Percentiles rank a stretch among this genome's conserved stretches.
Conservation (phyloP, 2,329 filamentous ascomycete genomes). For the Penicillium vulpinum region DNA sequence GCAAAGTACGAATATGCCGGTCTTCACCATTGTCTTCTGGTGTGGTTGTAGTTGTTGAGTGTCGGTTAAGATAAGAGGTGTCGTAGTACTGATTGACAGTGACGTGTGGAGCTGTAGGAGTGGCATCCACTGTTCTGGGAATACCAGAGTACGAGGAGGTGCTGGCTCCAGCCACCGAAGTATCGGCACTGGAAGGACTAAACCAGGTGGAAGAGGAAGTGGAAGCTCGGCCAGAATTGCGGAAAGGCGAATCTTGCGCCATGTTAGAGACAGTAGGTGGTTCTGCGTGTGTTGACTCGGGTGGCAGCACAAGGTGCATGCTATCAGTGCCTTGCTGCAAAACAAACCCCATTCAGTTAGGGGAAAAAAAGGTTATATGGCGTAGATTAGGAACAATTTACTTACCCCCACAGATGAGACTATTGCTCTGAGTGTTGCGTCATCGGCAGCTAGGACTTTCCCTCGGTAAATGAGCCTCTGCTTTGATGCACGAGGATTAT, state of each 20-base stretch:
- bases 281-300: background rate
- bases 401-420: slow-evolving; percentile 55
- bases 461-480: slow-evolving; percentile 63
- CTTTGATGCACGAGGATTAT: slow-evolving; percentile 44
- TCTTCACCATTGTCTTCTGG: background rate
- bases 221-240: background rate
- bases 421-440: slow-evolving; percentile 50
- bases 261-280: background rate
- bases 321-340: background rate
- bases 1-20: background rate
- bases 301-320: slow-evolving; percentile 9
- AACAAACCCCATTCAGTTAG: background rate
- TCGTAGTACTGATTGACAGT: background rate
- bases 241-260: background rate
- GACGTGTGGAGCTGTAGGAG: background rate
- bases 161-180: background rate
- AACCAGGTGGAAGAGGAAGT: background rate
- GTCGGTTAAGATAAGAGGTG: background rate
- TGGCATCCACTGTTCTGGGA: background rate
- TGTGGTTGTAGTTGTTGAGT: background rate
- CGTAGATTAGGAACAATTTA: slow-evolving; percentile 9
- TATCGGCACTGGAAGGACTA: background rate
- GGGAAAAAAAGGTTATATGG: background rate
- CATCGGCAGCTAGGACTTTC: slow-evolving; percentile 52
- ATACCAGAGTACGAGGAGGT: background rate